phyloP scores from a whole-genome alignment of 768 basidiomycete species.

The Leccinum subgranulosum region DNA sequence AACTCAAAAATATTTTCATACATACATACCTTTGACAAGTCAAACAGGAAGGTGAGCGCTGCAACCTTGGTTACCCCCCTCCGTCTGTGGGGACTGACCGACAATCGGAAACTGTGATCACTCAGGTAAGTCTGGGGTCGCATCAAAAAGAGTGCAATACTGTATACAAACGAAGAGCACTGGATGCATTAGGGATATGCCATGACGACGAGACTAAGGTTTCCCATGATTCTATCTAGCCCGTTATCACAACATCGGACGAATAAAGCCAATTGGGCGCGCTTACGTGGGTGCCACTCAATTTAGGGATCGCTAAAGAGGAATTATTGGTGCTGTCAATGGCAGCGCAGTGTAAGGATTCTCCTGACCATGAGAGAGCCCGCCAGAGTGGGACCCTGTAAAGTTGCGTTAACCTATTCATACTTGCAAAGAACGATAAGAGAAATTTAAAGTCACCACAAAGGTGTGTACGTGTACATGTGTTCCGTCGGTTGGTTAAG shows the following conservation, averaged over 20 bases:
- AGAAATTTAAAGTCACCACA: slow-evolving; percentile 19
- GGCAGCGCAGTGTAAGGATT: slow-evolving; percentile 8
- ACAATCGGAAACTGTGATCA: neutral
- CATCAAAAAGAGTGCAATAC: neutral
- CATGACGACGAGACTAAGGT: slow-evolving; percentile 20
- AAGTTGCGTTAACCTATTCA: slow-evolving; percentile 16
- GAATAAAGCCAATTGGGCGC: slow-evolving; percentile 7
- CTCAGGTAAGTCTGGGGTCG: neutral
- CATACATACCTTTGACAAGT: slow-evolving; percentile 3
- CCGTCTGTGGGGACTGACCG: neutral
- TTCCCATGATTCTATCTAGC: neutral
- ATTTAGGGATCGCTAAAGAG: slow-evolving; percentile 17
- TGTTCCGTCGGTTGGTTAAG: neutral
- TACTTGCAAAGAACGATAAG: slow-evolving; percentile 24
- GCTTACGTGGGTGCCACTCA: slow-evolving; percentile 21
- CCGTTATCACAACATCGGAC: slow-evolving; percentile 13
- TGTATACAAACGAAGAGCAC: neutral
- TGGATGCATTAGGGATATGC: neutral
- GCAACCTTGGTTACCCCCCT: neutral
- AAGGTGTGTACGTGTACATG: neutral
- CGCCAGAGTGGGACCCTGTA: slow-evolving; percentile 23
- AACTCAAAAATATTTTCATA: slow-evolving; percentile 3
- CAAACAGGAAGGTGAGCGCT: neutral
- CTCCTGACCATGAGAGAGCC: slow-evolving; percentile 5
- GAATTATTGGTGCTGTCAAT: slow-evolving; percentile 27